Base-by-base conservation (phyloP, 176 grass and related monocot genomes). In the Alloteropsis semialata region DNA sequence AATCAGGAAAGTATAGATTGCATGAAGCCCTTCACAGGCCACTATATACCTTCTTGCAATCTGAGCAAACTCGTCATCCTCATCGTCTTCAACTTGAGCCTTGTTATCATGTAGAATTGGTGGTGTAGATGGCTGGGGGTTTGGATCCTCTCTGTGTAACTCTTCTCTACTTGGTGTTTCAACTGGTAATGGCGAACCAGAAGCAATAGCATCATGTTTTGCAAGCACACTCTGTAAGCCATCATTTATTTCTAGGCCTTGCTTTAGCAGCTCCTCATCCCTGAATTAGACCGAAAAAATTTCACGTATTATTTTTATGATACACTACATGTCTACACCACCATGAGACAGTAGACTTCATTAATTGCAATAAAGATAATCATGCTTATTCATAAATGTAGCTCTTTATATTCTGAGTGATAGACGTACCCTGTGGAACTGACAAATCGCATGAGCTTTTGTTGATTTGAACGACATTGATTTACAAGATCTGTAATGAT, bases 41-140 rank as follows among this genome's bases (percentile, higher is more conserved):
- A 79, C 39, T 43, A 82, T 13, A 22, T 69, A 99, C 96, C 96
- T 96, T 84, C 42, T 86, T 65, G 97, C 91, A 60, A 99, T 39
- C 81, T 99, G 93, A 89, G 89, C 87, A 46, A 99, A 99, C 41
- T 90, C 97, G 50, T 99, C 97, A 65, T 99, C 86, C 72, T 91
- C 92, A 64, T 95, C 92, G 30, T 86, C 87, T 63, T 87, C 79
- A 78, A 67, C 60, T 19, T 28, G 68, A 60, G 21, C 24, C 50
- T 82, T 88, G 30, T 67, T 88, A 42, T 83, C 77, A 17, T 81
- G 72, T 61, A n/a, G 51, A 55, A 60, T 44, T 10, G 81, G 72
- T 66, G 65, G 78, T 45, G 72, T 72, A 73, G 77, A 79, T 42
- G 81, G 51, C 30, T 62, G 50, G 58, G 86, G 45, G 58, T 25